Evolutionary conservation across 2,329 filamentous ascomycete species (phyloP), one percentile per base, ranked within the genome.

Genomic region (Thelonectria blattea): DNA sequence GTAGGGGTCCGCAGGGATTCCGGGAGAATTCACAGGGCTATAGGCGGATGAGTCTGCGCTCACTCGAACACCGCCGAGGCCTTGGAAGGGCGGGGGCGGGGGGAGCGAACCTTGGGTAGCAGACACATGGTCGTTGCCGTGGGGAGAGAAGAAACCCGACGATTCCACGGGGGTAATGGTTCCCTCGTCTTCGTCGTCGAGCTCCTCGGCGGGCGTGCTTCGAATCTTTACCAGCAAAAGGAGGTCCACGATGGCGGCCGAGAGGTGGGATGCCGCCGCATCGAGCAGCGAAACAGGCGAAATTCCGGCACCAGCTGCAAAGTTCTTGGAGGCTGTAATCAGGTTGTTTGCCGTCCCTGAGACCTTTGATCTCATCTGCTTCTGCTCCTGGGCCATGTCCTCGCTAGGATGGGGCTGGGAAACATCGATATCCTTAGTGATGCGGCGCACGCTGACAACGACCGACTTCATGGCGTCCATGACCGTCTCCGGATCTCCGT

Each of bases 261-360:
- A 92, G 37, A 98, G 83, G 76, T 99, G 93, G 22, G 92, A 95
- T 8, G 94, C 93, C 2, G 95, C 94, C 3, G 94, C 95, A 75
- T 99, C 95, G 20, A 99, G 82, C 3, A 99, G 79, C 6, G 92
- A 96, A n/a, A 99, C 90, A 0, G 95, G 95, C 1, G 92, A 94
- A 32, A 99, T 85, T 30, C 95, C 95, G 18, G 87, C 88, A 1
- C 92, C 89, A 11, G 87, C 85, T 34, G 91, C 89, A 75, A 95
- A 97, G 72, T 97, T 97, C 79, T 96, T 97, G 34, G 92, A 90
- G 1, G 94, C 92, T 2, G 94, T 98, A 71, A 98, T 97, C 59
- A 99, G 82, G 72, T 94, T 95, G 81, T 98, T 98, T 50, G 95
- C 93, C 1, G 94, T 96, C 2, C 90, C 90, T n/a, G 93, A 96